Base-by-base conservation (phyloP, 2,329 filamentous ascomycete genomes). In the Claviceps sp. region DNA sequence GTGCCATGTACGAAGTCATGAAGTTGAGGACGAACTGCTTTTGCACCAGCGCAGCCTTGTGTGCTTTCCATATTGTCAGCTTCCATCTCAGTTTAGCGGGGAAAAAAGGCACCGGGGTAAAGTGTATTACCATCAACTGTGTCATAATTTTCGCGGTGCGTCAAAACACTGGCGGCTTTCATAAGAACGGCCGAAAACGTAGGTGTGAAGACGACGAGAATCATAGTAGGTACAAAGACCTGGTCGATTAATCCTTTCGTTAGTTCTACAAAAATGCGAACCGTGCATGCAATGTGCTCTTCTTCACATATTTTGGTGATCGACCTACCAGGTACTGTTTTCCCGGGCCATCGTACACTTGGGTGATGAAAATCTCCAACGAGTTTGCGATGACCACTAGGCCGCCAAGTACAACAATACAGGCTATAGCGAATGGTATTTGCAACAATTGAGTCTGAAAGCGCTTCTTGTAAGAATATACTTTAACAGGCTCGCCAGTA, bases 11-110 rank as follows among this genome's bases (percentile, higher is more conserved):
- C 0, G 90, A 95, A 5, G 89, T 95, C 68, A 97, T 91, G 69
- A 96, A 95, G 72, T 96, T 95, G 62, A 97, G 79, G 14, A 97
- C 82, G 62, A 98, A 97, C 37, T 95, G 85, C 72, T 98, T 98
- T 54, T 87, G 83, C 0, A 93, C 88, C 63, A 95, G 79, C 1
- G 90, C 86, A 20, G 86, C 81, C 55, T 95, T 82, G 61, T 95
- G 86, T 14, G 83, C 84, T 82, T 47, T 5, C 30, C 9, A 20
- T 22, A 4, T 34, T 46, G 26, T 46, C 44, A 46, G 44, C 20
- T 26, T 44, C 20, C n/a, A 40, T 5, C 8, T 43, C 13, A 18
- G 7, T 24, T 4, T 13, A n/a, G 20, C 22, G 16, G 24, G 3
- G 11, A n/a, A 20, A 4, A 4, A 34, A 34, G 5, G 4, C 14